Evolutionary conservation across 352 stramenopile genomes (phyloP), one percentile per base, ranked within the genome.

Genomic region (Phytophthora megakarya): DNA sequence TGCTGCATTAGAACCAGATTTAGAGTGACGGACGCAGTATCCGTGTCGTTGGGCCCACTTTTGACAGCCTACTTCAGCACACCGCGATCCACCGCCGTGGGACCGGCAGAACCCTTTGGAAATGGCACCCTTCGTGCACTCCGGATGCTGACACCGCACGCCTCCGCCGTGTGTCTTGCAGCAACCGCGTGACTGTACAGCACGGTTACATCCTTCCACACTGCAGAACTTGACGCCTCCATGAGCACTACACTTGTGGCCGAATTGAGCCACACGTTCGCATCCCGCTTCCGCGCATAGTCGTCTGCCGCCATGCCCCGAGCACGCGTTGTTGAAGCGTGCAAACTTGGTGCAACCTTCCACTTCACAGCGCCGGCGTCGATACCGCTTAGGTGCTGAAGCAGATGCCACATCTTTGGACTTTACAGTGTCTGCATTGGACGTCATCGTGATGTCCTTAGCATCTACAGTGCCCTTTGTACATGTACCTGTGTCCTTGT

Each of bases 161-260:
- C 88, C 88, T 11, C 88, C 88, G 8, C 88, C 88, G 60, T 96
- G 88, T 3, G 85, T 93, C 68, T 94, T 95, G 70, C 88, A 96
- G 40, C 82, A 91, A 10, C 88, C 88, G 12, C 88, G 84, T 35
- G 84, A 92, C 67, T 95, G 86, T 45, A 94, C 87, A 5, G 81
- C 82, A 40, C 86, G 84, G 21, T 81, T 65, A 33, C 87, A 95
- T 0, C 76, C 81, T 19, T 90, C 78, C 2, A 92, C 60, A 33
- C 73, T 81, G 56, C 87, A 95, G 45, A 84, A 81, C 52, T 92
- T 93, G 52, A 92, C 73, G 6, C 87, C 85, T 26, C 87, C 85
- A 32, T 95, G 87, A 2, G 76, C 70, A 39, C 82, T 92, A 67
- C 87, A 95, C 57, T 92, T 90, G 70, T 93, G 84, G 3, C 84